Evolutionary conservation across 2,329 filamentous ascomycete species (phyloP).

Genomic region (Neoarthrinium moseri): DNA sequence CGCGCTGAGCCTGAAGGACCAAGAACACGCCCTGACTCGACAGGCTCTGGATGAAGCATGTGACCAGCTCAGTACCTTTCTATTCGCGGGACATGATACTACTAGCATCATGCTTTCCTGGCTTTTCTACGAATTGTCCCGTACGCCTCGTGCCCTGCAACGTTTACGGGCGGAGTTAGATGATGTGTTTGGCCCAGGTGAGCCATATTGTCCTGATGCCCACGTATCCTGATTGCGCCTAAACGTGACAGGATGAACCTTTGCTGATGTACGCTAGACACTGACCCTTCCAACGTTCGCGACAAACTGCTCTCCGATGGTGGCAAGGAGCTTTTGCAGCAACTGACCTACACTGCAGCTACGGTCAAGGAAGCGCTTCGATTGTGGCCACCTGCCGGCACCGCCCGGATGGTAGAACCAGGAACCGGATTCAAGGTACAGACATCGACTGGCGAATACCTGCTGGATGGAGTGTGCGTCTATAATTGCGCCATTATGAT

Average conservation of each 20-base stretch:
- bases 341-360: constrained; percentile 14
- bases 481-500: constrained; percentile 12
- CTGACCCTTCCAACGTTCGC: constrained; percentile 7
- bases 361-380: constrained; percentile 14
- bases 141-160: constrained; percentile 7
- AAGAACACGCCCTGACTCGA: not conserved
- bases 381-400: constrained; percentile 13
- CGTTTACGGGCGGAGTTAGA: constrained; percentile 14
- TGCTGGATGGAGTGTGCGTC: constrained; percentile 16
- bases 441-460: constrained; percentile 14
- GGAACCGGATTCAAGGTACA: constrained; percentile 12
- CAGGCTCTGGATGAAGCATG: constrained; percentile 10
- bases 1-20: constrained; percentile 6
- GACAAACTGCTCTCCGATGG: constrained; percentile 6
- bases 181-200: not conserved
- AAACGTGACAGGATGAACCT: too few relatives aligned
- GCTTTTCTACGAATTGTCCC: constrained; percentile 12
- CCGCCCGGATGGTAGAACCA: constrained; percentile 8
- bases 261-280: too few relatives aligned
- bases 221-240: too few relatives aligned
- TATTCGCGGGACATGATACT: constrained; percentile 14
- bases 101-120: constrained; percentile 11
- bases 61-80: constrained; percentile 14
- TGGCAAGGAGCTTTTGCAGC: constrained; percentile 7
- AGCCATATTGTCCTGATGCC: too few relatives aligned